A percentile compares a stretch with the other conserved stretches of the same genome.
phyloP scores from a whole-genome alignment of 2,329 filamentous ascomycete genomes.

The Dendrostoma leiphaemia region DNA sequence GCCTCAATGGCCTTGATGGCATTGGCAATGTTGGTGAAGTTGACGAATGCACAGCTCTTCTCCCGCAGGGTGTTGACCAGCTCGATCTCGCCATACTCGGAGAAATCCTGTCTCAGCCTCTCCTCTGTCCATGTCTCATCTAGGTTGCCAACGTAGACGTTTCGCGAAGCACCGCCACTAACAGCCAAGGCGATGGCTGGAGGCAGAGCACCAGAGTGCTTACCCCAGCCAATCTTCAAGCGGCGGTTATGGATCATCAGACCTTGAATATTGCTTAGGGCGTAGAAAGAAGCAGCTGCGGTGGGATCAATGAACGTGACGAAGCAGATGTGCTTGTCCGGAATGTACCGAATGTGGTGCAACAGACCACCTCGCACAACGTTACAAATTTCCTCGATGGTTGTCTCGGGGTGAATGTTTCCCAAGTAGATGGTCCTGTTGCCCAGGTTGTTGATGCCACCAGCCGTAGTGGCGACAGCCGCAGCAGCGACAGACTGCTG shows the following conservation, averaged over 20 bases:
- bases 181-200: slow-evolving; percentile 95
- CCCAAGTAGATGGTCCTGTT: slow-evolving; percentile 97
- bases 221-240: slow-evolving; percentile 98
- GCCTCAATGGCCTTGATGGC: slow-evolving; percentile 99
- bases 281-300: slow-evolving; percentile 95
- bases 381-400: slow-evolving; percentile 99
- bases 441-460: slow-evolving; percentile 94
- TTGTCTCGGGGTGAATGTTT: slow-evolving; percentile 98
- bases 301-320: slow-evolving; percentile 99
- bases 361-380: slow-evolving; percentile 93
- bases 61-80: slow-evolving; percentile 93
- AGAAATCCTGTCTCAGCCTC: slow-evolving; percentile 91
- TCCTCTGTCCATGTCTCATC: slow-evolving; percentile 98
- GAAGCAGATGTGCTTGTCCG: slow-evolving; percentile 99
- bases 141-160: slow-evolving; percentile 96
- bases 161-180: slow-evolving; percentile 93
- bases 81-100: slow-evolving; percentile 96
- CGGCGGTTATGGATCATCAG: slow-evolving; percentile 99
- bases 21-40: slow-evolving; percentile 99
- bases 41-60: slow-evolving; percentile 99
- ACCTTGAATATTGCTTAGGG: slow-evolving; percentile 93
- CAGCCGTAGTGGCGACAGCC: slow-evolving; percentile 92
- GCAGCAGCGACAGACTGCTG: slow-evolving; percentile 97
- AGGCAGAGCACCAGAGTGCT: slow-evolving; percentile 94
- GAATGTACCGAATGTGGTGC: slow-evolving; percentile 98